phyloP scores from a whole-genome alignment of 179 eudicot species.

The Vitellaria paradoxa region DNA sequence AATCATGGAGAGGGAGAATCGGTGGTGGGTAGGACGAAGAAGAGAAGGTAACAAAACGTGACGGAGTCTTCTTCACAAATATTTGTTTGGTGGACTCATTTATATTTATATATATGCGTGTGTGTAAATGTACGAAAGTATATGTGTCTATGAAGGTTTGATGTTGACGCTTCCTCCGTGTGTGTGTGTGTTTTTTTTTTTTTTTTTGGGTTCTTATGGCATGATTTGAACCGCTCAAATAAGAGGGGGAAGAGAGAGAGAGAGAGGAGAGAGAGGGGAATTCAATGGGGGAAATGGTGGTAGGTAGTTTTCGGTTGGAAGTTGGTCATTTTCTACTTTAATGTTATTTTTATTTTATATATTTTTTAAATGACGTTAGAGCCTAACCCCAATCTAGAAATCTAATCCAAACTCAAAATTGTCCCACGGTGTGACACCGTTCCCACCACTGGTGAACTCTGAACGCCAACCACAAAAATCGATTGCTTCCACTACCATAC shows the following conservation, averaged over 20 bases:
- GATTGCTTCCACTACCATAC: conserved; percentile 22
- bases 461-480: conserved; percentile 46
- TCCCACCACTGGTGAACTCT: conserved; percentile 47
- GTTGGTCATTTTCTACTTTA: background rate
- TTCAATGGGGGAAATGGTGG: conserved; percentile 17
- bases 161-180: background rate
- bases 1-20: background rate
- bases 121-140: background rate
- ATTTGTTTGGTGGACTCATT: conserved; percentile 8
- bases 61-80: conserved; percentile 13
- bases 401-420: conserved; percentile 42
- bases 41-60: conserved; percentile 19
- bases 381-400: background rate
- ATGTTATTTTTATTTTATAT: background rate
- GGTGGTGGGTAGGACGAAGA: conserved; percentile 4
- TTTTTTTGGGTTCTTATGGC: background rate
- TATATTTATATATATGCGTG: background rate
- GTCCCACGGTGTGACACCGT: conserved; percentile 76
- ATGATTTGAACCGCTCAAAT: background rate
- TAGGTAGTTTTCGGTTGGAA: conserved; percentile 42
- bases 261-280: background rate
- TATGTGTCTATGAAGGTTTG: background rate
- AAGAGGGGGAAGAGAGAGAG: conserved; percentile 6
- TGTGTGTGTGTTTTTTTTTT: background rate
- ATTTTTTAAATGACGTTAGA: too few relatives aligned